Evolutionary conservation across 139 green algal genomes (phyloP).

Genomic region (Chlorella sorokiniana): DNA sequence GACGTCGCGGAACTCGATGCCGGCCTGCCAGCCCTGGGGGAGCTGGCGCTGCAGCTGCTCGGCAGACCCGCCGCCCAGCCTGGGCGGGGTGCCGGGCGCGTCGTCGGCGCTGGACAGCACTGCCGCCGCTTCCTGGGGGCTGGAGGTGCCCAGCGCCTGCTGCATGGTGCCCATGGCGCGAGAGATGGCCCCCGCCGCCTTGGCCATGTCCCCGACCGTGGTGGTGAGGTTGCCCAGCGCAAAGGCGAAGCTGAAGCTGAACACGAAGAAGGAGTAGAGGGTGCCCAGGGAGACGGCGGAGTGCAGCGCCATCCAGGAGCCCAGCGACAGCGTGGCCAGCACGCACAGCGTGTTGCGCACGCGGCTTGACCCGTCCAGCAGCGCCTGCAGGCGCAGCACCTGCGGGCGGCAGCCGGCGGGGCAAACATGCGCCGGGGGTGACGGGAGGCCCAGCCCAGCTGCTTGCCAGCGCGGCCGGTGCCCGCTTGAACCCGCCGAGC

Average conservation of each 20-base stretch:
- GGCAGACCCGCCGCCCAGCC: not conserved
- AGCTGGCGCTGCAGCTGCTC: not conserved
- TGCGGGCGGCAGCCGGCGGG: not conserved
- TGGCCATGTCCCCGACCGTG: constrained; percentile 31
- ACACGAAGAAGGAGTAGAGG: constrained; percentile 47
- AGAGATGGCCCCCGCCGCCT: constrained; percentile 20
- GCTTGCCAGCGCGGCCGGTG: not conserved
- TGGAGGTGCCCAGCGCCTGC: constrained; percentile 9
- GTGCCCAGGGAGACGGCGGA: constrained; percentile 23
- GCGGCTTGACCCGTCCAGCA: constrained; percentile 43
- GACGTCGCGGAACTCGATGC: constrained; percentile 34
- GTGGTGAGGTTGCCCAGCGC: constrained; percentile 42
- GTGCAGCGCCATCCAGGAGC: constrained; percentile 36
- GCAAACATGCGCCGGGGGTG: not conserved
- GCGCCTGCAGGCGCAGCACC: constrained; percentile 17
- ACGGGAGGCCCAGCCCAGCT: not conserved
- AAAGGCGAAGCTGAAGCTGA: constrained; percentile 34
- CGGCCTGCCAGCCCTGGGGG: constrained; percentile 10
- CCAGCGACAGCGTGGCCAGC: constrained; percentile 38
- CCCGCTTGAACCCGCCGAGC: not conserved
- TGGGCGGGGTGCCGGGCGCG: not conserved
- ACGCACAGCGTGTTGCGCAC: constrained; percentile 47
- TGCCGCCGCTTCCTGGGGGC: not conserved
- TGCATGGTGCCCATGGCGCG: constrained; percentile 24
- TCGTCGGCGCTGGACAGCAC: not conserved